Evolutionary conservation across 208 protist species (phyloP), one percentile per base, ranked within the genome.

Genomic region (Blastocrithidia nonstop): DNA sequence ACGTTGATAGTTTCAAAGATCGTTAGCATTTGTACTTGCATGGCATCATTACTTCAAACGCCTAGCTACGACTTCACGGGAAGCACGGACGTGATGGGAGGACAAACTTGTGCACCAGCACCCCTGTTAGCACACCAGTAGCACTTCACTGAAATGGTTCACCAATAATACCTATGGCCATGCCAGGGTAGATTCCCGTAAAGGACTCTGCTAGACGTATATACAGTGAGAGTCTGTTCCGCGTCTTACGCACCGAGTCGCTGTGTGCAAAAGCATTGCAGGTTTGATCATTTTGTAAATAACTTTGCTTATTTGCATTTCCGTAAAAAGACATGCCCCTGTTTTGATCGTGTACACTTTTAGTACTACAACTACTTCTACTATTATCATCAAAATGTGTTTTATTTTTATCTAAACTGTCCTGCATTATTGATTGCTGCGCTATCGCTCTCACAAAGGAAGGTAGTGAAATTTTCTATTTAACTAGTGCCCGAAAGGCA

Each of bases 171-270:
- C 83, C 79, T 20, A 93, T 50, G 0, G 68, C 76, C 68, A 83
- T 84, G 20, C 83, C 83, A 5, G 78, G 62, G 44, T 83, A 84
- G n/a, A 93, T 51, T 0, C 83, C 83, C 1, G 70, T 88, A 50
- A 88, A 93, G 24, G 59, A 46, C 2, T 43, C 44, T 7, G 74
- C 49, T 13, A 73, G 52, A 24, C 59, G 63, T 5, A 62, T 70
- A 61, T 77, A 92, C 11, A 92, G 60, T 4, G 77, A 83, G 20
- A 92, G 41, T 3, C 66, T 61, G 6, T 56, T 57, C 1, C 39
- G 45, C 40, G 29, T 45, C 58, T 1, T 42, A 37, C 13, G 27
- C 37, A 0, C 32, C 46, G 3, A 29, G n/a, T n/a, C n/a, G n/a
- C n/a, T n/a, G n/a, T n/a, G n/a, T n/a, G n/a, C n/a, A n/a, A n/a